phyloP scores from a whole-genome alignment of 2,329 filamentous ascomycete species.

The Xylariaceae sp. region DNA sequence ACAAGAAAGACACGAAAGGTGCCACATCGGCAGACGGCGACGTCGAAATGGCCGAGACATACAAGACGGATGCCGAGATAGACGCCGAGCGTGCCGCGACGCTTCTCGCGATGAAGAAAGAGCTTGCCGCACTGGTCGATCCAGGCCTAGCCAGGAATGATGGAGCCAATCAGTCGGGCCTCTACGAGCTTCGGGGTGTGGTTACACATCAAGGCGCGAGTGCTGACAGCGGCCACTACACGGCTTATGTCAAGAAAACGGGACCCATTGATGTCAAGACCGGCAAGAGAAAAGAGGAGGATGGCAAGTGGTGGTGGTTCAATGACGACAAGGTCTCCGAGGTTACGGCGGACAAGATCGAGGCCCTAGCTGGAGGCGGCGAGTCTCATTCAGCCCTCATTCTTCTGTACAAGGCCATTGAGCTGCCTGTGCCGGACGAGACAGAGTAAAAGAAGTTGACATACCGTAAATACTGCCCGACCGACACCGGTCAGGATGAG shows the following conservation, averaged over 20 bases:
- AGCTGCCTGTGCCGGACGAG: conserved; percentile 59
- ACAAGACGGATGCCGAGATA: conserved; percentile 91
- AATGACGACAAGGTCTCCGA: conserved; percentile 97
- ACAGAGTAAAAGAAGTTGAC: conserved; percentile 5
- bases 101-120: conserved; percentile 79
- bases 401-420: conserved; percentile 72
- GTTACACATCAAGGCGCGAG: conserved; percentile 96
- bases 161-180: conserved; percentile 85
- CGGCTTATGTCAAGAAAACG: conserved; percentile 93
- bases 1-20: conserved; percentile 37
- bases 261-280: conserved; percentile 68
- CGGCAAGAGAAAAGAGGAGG: conserved; percentile 75
- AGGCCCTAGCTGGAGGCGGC: conserved; percentile 83
- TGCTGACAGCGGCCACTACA: conserved; percentile 97
- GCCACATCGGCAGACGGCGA: conserved; percentile 59
- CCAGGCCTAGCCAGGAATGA: conserved; percentile 72
- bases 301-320: conserved; percentile 99
- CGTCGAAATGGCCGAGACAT: conserved; percentile 69
- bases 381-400: conserved; percentile 83
- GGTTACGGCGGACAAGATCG: conserved; percentile 87
- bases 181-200: conserved; percentile 91
- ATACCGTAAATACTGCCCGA: too few relatives aligned
- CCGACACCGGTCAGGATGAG: too few relatives aligned
- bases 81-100: conserved; percentile 79
- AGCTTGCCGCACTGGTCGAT: conserved; percentile 75